phyloP scores from a whole-genome alignment of 257 asterid genomes.

The Coffea eugenioides region DNA sequence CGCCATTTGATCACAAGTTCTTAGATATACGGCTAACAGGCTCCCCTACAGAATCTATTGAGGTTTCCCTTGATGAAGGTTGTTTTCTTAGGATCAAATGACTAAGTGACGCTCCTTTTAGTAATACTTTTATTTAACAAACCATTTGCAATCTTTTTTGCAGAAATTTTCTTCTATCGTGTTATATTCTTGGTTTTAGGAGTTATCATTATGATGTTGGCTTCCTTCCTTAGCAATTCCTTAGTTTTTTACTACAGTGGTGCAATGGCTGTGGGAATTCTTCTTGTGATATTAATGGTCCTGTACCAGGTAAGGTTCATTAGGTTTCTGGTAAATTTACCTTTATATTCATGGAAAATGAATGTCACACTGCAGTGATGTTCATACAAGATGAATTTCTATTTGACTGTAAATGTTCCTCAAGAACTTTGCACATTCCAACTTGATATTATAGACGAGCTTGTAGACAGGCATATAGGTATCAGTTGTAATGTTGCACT shows the following conservation, averaged over 20 bases:
- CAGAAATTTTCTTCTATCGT: conserved; percentile 70
- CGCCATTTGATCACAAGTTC: conserved; percentile 81
- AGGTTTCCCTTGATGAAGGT: conserved; percentile 88
- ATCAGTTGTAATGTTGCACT: neutral
- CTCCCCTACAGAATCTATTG: conserved; percentile 50
- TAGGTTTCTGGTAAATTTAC: neutral
- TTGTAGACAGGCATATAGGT: no score
- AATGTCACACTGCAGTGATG: neutral
- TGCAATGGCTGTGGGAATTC: conserved; percentile 73
- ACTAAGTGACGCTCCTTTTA: neutral
- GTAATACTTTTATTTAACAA: neutral
- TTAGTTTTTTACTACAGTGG: conserved; percentile 75
- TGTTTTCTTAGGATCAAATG: conserved; percentile 22
- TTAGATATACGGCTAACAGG: conserved; percentile 64
- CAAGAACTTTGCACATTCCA: neutral
- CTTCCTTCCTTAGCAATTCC: conserved; percentile 77
- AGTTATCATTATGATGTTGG: conserved; percentile 48
- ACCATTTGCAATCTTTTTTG: conserved; percentile 23
- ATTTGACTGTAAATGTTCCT: neutral
- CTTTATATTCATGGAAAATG: neutral
- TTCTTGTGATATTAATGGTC: conserved; percentile 77
- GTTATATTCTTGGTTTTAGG: conserved; percentile 69
- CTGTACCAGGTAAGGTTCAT: conserved; percentile 70
- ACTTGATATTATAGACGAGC: neutral
- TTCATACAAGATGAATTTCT: neutral